These are phyloP conservation scores for Venturia aucupariae DNA, from an alignment of 2,329 filamentous ascomycete species.

Conservation along the genomic window DNA sequence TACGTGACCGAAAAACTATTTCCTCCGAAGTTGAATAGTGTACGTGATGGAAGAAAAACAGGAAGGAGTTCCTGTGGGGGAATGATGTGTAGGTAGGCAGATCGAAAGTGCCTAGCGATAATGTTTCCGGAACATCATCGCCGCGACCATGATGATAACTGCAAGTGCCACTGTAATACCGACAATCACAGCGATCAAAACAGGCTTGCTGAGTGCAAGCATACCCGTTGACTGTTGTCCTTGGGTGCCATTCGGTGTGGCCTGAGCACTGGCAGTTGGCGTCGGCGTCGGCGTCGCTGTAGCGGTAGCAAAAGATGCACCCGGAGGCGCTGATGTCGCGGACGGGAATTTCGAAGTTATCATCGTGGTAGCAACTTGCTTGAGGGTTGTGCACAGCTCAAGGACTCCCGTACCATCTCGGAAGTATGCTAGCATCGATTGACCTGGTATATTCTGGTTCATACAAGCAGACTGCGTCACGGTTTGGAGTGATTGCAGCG, in stretches of 20 bases:
- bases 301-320: not conserved
- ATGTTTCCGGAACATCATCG: constrained; percentile 1
- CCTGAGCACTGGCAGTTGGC: not conserved
- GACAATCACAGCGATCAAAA: constrained; percentile 1
- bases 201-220: constrained; percentile 2
- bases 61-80: not conserved
- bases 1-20: not conserved
- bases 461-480: not conserved
- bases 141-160: not conserved
- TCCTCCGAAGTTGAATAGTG: not conserved
- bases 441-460: not conserved
- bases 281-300: not conserved
- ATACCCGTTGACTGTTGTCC: not conserved
- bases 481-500: not conserved
- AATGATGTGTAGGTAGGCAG: not conserved
- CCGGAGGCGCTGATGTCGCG: not conserved
- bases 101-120: not conserved
- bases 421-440: constrained; percentile 7
- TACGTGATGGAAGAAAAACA: not conserved
- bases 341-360: not conserved
- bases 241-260: not conserved
- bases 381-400: not conserved
- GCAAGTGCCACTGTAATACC: not conserved
- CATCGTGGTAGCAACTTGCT: constrained; percentile 5
- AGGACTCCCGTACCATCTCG: not conserved